Evolutionary conservation across 2,329 filamentous ascomycete species (phyloP).

Genomic region (Coniochaeta ligniaria): DNA sequence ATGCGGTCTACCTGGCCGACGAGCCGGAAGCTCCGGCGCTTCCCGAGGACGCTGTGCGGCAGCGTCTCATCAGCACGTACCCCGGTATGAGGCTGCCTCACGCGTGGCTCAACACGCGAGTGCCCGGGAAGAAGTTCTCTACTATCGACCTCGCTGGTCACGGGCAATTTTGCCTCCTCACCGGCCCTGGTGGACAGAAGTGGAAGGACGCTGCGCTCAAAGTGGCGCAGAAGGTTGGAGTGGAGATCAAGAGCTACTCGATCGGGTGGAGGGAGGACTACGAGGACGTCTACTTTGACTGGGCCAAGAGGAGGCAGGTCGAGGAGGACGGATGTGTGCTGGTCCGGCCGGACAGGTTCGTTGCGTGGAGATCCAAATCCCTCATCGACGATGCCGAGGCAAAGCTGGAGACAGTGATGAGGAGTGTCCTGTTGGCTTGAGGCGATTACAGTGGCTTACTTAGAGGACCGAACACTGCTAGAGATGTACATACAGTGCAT

Average conservation of each 20-base stretch:
- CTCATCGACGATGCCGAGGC: constrained; percentile 10
- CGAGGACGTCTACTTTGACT: constrained; percentile 56
- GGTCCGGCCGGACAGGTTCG: constrained; percentile 50
- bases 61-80: constrained; percentile 42
- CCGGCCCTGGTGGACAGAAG: constrained; percentile 45
- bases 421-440: constrained; percentile 4
- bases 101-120: constrained; percentile 49
- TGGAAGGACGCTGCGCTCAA: constrained; percentile 44
- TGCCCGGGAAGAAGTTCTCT: constrained; percentile 38
- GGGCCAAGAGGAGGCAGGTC: constrained; percentile 44
- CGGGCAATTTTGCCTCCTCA: constrained; percentile 41
- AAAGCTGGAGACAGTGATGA: constrained; percentile 15
- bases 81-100: constrained; percentile 56
- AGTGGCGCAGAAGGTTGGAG: constrained; percentile 28
- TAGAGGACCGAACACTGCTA: background rate
- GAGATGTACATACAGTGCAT: background rate
- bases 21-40: constrained; percentile 19
- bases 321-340: constrained; percentile 51
- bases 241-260: constrained; percentile 39
- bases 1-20: constrained; percentile 36
- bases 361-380: constrained; percentile 37
- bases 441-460: background rate
- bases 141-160: constrained; percentile 55
- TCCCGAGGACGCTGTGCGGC: constrained; percentile 30
- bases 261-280: constrained; percentile 54